A percentile compares a stretch with the other conserved stretches of the same genome.
Evolutionary conservation across 768 basidiomycete genomes (phyloP).

Genomic region (Mycena olivaceomarginata): DNA sequence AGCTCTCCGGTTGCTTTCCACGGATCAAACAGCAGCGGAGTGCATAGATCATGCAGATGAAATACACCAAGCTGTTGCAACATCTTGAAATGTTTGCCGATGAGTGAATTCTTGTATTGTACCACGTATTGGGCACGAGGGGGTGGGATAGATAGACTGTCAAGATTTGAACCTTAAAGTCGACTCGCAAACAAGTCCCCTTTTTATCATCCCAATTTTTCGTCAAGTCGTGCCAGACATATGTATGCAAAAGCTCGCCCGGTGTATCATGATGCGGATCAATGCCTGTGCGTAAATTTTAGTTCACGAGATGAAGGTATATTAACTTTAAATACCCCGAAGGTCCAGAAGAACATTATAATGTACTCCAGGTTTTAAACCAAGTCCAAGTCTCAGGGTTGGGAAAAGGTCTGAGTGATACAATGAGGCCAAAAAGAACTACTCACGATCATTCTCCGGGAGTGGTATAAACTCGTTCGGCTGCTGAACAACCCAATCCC

Average conservation of each 20-base stretch:
- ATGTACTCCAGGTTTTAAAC: conserved; percentile 3
- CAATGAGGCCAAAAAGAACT: neutral
- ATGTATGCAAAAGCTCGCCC: too few species aligned
- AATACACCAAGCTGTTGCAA: conserved; percentile 43
- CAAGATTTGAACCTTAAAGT: conserved; percentile 48
- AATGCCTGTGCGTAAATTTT: conserved; percentile 45
- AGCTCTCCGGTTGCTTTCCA: conserved; percentile 56
- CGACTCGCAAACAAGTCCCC: conserved; percentile 49
- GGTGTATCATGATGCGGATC: too few species aligned
- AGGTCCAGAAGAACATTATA: neutral
- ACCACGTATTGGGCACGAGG: conserved; percentile 54
- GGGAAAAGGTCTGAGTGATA: neutral
- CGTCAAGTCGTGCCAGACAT: conserved; percentile 54
- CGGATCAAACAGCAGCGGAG: conserved; percentile 46
- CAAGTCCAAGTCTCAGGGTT: neutral
- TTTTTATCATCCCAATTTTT: conserved; percentile 49
- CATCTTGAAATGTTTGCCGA: conserved; percentile 60
- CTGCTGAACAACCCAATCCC: conserved; percentile 25
- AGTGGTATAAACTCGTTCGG: neutral
- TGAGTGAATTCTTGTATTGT: conserved; percentile 56
- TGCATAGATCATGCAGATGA: conserved; percentile 46
- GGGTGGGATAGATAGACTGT: conserved; percentile 51
- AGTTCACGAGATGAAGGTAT: neutral
- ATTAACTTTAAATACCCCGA: neutral
- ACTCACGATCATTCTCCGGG: neutral